Evolutionary conservation across 352 stramenopile genomes (phyloP), one percentile per base, ranked within the genome.

Genomic region (Phytophthora podocarpi): DNA sequence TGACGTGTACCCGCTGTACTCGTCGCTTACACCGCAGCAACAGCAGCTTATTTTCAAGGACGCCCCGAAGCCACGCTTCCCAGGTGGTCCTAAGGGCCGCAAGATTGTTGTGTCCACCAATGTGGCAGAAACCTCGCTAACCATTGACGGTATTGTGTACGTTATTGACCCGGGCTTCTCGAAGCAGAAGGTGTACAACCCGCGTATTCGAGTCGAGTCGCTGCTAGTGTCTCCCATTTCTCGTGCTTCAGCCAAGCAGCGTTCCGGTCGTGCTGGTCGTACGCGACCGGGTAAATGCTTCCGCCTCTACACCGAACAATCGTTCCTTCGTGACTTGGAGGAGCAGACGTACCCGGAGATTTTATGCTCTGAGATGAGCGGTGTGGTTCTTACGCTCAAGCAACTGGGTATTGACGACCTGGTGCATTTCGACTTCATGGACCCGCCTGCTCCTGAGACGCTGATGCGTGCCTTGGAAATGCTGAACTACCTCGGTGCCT

Each of bases 181-280:
- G 26, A 99, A 99, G 81, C 97, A 99, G 76, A 99, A 99, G 80
- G 95, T 99, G 18, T 99, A 99, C 84, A 99, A 99, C 81, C 97
- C 98, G 30, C 85, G 97, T 18, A 98, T 98, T 56, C 91, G 97
- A 39, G 97, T 99, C 10, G 97, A 99, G 76, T 99, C 93, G n/a
- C 74, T 99, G 43, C 81, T 99, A 23, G 97, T 99, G 13, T 98
- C 92, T 32, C 97, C 97, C 2, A 99, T 99, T 67, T 99, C 96
- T 30, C 84, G 94, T 18, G 97, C 97, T n/a, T 97, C 85, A 2
- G 91, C 90, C n/a, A 91, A 96, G 50, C 96, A 99, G 67, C 86
- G 97, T 26, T 85, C 94, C 15, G 97, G 96, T 59, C 87, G 97
- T 67, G 95, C 96, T 18, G 97, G 97, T 31, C 80, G 97, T 51